Evolutionary conservation across 106 monocot species (phyloP).

Genomic region (Gastrodia elata): DNA sequence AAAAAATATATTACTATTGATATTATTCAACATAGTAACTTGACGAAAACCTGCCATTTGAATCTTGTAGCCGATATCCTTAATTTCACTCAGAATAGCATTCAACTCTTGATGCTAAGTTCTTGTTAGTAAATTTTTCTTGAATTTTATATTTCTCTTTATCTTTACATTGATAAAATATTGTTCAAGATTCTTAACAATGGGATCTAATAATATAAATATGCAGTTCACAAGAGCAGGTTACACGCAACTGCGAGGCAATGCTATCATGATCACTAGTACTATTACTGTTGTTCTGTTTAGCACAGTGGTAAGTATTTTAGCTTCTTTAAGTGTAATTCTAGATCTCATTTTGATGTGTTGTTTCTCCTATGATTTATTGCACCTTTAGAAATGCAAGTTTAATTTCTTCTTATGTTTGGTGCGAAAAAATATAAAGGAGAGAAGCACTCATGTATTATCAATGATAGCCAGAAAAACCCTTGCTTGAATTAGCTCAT

Average conservation of each 20-base stretch:
- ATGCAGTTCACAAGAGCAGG: constrained; percentile 40
- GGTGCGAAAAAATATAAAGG: too few relatives aligned
- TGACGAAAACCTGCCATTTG: neutral
- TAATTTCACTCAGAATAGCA: neutral
- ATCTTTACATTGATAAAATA: neutral
- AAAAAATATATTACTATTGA: too few relatives aligned
- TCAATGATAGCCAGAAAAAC: too few relatives aligned
- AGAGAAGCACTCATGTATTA: too few relatives aligned
- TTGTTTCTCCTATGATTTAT: neutral
- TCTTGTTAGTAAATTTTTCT: neutral
- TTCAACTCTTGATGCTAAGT: neutral
- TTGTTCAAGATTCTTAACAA: neutral
- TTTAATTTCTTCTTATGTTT: too few relatives aligned
- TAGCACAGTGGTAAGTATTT: constrained; percentile 39
- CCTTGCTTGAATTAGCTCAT: too few relatives aligned
- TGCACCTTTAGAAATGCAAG: neutral
- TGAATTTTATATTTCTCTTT: neutral
- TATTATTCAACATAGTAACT: neutral
- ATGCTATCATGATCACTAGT: constrained; percentile 50
- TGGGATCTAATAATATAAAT: constrained; percentile 2
- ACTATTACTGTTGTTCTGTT: constrained; percentile 51
- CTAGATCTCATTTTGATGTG: neutral
- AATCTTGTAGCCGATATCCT: neutral
- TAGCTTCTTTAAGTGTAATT: neutral
- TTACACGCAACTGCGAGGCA: constrained; percentile 27